Evolutionary conservation across 352 stramenopile species (phyloP).

Genomic region (Phytopythium helicoides): DNA sequence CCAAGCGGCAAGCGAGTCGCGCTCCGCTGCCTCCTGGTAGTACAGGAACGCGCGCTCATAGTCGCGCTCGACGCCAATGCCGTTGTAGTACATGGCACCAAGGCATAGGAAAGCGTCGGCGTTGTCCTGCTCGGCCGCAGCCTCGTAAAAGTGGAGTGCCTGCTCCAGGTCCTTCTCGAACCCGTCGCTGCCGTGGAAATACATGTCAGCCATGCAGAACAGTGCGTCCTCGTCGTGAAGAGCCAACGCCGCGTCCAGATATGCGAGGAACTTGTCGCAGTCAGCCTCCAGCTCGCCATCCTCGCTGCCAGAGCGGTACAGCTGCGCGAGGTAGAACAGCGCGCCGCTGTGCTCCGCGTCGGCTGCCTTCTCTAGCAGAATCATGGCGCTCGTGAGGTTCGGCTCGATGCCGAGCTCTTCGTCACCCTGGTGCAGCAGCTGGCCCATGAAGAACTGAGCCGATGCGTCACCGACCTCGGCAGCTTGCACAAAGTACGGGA

Average conservation of each 20-base stretch:
- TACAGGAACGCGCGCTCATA: conserved; percentile 82
- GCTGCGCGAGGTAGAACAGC: conserved; percentile 81
- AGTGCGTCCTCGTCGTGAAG: conserved; percentile 64
- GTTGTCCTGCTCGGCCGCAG: conserved; percentile 57
- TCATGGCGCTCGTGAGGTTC: conserved; percentile 58
- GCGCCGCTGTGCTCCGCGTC: conserved; percentile 67
- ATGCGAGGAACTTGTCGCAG: conserved; percentile 52
- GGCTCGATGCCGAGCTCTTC: conserved; percentile 63
- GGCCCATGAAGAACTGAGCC: conserved; percentile 87
- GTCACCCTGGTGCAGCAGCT: conserved; percentile 74
- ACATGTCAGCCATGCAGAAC: conserved; percentile 87
- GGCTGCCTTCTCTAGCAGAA: conserved; percentile 77
- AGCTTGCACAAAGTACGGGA: conserved; percentile 77
- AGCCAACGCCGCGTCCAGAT: conserved; percentile 64
- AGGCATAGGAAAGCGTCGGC: conserved; percentile 80
- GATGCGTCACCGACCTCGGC: conserved; percentile 73
- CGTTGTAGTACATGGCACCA: conserved; percentile 78
- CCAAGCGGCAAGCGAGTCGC: conserved; percentile 83
- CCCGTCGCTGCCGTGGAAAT: conserved; percentile 78
- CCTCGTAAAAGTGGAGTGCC: conserved; percentile 66
- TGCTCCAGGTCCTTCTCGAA: conserved; percentile 74
- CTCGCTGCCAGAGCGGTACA: conserved; percentile 83
- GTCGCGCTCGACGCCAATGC: conserved; percentile 61
- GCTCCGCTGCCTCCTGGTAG: conserved; percentile 84
- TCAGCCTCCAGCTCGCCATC: conserved; percentile 41